Percentiles rank a stretch among this genome's conserved stretches.
phyloP scores from a whole-genome alignment of 108 stramenopile genomes.

The Epipyxis sp. region DNA sequence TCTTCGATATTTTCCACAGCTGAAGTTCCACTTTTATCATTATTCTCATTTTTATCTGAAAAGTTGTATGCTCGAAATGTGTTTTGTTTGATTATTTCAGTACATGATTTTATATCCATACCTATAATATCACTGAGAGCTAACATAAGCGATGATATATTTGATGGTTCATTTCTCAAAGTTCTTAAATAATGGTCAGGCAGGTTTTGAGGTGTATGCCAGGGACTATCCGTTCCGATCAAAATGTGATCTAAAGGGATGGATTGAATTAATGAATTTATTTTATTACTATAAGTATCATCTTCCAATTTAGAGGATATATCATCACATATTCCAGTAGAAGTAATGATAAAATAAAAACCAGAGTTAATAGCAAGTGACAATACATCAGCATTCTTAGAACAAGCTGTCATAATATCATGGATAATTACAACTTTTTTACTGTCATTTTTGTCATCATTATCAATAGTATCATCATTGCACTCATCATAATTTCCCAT shows the following conservation, averaged over 20 bases:
- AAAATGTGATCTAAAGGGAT: background rate
- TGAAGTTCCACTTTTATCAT: too few relatives aligned
- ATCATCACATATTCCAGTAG: slow-evolving; percentile 11
- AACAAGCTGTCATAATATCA: background rate
- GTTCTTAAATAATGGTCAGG: slow-evolving; percentile 23
- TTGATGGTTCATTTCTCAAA: slow-evolving; percentile 18
- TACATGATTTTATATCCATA: background rate
- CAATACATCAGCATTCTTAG: background rate
- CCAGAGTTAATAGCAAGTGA: background rate
- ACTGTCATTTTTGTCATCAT: slow-evolving; percentile 12
- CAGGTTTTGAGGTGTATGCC: slow-evolving; percentile 26
- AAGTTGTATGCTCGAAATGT: slow-evolving; percentile 1
- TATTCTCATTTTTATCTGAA: too few relatives aligned
- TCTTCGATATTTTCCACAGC: too few relatives aligned
- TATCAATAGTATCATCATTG: background rate
- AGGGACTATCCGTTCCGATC: slow-evolving; percentile 19
- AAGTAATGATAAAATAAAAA: background rate
- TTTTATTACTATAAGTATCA: background rate
- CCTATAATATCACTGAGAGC: background rate
- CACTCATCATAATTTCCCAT: background rate
- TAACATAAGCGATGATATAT: background rate
- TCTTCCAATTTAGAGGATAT: background rate
- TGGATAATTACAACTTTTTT: slow-evolving; percentile 4
- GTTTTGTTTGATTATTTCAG: background rate
- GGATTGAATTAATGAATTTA: background rate